Base-by-base conservation (phyloP, 2,329 filamentous ascomycete genomes). In the Fusarium sp. region DNA sequence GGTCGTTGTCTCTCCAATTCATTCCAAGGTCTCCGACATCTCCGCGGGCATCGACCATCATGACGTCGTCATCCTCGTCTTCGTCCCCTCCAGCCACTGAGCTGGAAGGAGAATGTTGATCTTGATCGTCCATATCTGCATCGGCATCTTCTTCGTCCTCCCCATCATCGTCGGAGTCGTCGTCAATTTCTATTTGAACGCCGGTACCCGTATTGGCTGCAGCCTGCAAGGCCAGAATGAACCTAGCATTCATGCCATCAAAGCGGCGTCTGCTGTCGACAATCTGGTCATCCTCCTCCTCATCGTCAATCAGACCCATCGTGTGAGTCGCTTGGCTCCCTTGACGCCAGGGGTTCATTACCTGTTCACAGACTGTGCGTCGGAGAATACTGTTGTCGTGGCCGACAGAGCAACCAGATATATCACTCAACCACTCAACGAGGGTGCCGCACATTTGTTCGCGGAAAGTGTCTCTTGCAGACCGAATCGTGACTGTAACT, bases 371-470 rank as follows among this genome's bases (percentile, higher is more conserved):
- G 42, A 99, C 90, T 12, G 92, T 91, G 57, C 90, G 91, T 41
- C 95, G 90, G 47, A 99, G 85, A 24, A 98, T 90, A 67, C 93
- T 87, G 70, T 91, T 89, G 78, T 99, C 94, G 36, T 90, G 86
- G 4, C 94, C 94, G 51, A 97, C 93, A 59, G 91, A 92, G 81
- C 95, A 98, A 35, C 95, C 95, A 13, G 95, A 90, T 77, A 99
- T 97, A 81, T 99, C 97, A 58, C 91, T 89, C 26, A 99, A 88
- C 97, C 97, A 99, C 77, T 98, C 95, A 60, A 99, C 92, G 69
- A 99, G 95, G 22, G 95, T 94, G n/a, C 93, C 95, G 77, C 95
- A 98, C 97, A 99, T 99, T 80, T 98, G 93, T 80, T 99, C 96
- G 66, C 96, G 90, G 83, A 98, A 99, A 0, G 95, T 98, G 82